A percentile compares a stretch with the other conserved stretches of the same genome.
phyloP scores from a whole-genome alignment of 2,329 filamentous ascomycete genomes.

The Coniosporium tulheliwenetii region DNA sequence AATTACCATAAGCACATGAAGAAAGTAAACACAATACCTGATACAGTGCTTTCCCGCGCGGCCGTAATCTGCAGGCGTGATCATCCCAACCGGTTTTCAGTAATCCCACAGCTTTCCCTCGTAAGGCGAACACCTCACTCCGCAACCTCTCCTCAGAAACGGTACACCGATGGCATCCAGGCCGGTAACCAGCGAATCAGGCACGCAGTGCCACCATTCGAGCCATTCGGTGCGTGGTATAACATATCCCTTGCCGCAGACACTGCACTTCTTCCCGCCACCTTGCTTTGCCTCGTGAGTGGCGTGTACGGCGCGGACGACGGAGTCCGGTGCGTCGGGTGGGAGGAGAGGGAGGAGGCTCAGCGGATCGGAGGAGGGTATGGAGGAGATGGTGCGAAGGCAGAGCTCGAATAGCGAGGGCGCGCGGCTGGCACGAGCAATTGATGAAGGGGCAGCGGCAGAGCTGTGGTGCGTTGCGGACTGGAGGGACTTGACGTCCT shows the following conservation, averaged over 20 bases:
- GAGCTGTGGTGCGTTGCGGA: neutral
- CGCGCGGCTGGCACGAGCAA: slow-evolving; percentile 4
- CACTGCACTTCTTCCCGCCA: slow-evolving; percentile 15
- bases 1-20: no score
- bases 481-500: neutral
- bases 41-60: no score
- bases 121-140: slow-evolving; percentile 12
- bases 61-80: no score
- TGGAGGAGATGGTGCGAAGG: slow-evolving; percentile 8
- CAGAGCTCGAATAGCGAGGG: slow-evolving; percentile 21
- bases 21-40: no score
- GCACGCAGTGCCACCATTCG: slow-evolving; percentile 16
- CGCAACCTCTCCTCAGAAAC: slow-evolving; percentile 15
- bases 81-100: no score
- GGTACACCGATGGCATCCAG: slow-evolving; percentile 13
- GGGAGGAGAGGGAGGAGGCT: slow-evolving; percentile 11
- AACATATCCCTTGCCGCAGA: slow-evolving; percentile 14
- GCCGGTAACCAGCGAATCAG: slow-evolving; percentile 2
- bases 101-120: no score
- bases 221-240: slow-evolving; percentile 18
- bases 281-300: slow-evolving; percentile 6
- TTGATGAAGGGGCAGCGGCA: neutral
- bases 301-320: slow-evolving; percentile 8
- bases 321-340: slow-evolving; percentile 3
- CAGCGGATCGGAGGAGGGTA: slow-evolving; percentile 9